Evolutionary conservation across 306 rosid genomes (phyloP).

Genomic region (Macrotyloma uniflorum): DNA sequence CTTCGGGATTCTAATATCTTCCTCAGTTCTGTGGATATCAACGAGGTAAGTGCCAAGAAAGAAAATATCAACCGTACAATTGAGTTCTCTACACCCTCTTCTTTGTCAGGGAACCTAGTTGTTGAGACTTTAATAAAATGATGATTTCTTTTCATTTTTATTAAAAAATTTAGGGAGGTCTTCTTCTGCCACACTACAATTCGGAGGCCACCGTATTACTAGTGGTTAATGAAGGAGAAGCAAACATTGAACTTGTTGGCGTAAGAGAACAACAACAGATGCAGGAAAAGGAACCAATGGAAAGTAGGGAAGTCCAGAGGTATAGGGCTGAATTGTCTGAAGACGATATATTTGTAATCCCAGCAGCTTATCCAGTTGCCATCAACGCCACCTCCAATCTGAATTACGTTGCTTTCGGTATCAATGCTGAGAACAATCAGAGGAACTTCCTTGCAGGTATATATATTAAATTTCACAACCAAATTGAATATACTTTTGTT

Average conservation of each 20-base stretch:
- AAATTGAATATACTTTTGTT: neutral
- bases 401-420: constrained; percentile 29
- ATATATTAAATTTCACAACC: neutral
- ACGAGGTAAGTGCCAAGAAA: constrained; percentile 17
- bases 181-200: constrained; percentile 42
- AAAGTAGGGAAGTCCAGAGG: neutral
- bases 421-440: constrained; percentile 50
- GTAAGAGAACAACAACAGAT: neutral
- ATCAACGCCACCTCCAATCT: constrained; percentile 36
- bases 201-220: constrained; percentile 18
- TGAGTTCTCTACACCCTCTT: neutral
- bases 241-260: constrained; percentile 21
- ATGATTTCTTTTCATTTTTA: neutral
- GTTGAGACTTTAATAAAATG: neutral
- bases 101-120: neutral
- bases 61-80: neutral
- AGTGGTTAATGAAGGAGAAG: constrained; percentile 32
- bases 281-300: too few species aligned
- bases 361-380: constrained; percentile 48
- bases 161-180: constrained; percentile 30
- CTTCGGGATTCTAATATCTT: constrained; percentile 22
- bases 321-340: constrained; percentile 14
- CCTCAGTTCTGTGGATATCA: neutral
- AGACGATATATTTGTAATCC: constrained; percentile 36
- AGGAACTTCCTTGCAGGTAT: constrained; percentile 62